A percentile compares a stretch with the other conserved stretches of the same genome.
phyloP scores from a whole-genome alignment of 176 grass and related monocot species.

The Alopecurus myosuroides region DNA sequence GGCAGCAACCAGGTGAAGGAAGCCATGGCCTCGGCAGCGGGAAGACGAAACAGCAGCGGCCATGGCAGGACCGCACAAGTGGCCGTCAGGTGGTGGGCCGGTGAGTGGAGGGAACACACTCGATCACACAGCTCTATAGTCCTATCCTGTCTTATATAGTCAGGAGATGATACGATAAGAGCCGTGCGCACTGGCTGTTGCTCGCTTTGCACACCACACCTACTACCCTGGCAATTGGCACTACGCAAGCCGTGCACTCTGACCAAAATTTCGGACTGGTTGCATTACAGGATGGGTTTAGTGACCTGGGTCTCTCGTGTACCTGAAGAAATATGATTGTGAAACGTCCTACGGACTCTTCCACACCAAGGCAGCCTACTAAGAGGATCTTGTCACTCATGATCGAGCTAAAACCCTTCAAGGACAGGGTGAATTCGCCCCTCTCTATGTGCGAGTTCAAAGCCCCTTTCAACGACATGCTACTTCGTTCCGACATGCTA shows the following conservation, averaged over 20 bases:
- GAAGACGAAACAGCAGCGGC: background rate
- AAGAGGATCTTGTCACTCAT: too few relatives aligned
- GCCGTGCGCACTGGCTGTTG: too few relatives aligned
- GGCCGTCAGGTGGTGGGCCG: background rate
- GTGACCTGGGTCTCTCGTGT: background rate
- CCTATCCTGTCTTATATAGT: constrained; percentile 23
- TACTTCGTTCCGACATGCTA: too few relatives aligned
- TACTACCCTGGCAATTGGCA: background rate
- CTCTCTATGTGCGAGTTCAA: too few relatives aligned
- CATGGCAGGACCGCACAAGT: background rate
- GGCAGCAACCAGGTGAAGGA: background rate
- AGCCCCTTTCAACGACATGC: too few relatives aligned
- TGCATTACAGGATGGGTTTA: background rate
- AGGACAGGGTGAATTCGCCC: too few relatives aligned
- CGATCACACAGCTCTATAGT: background rate
- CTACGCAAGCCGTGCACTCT: background rate
- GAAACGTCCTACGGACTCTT: too few relatives aligned
- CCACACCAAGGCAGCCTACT: too few relatives aligned
- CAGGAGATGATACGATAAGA: background rate
- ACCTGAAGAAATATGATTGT: too few relatives aligned
- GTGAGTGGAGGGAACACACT: constrained; percentile 18
- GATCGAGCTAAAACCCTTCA: too few relatives aligned
- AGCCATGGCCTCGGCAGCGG: background rate
- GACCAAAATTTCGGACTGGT: background rate
- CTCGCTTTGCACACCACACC: too few relatives aligned